These are phyloP conservation scores for Mortierella sp. DNA, from an alignment of 371 early-diverging fungal species.

Conservation along the genomic window DNA sequence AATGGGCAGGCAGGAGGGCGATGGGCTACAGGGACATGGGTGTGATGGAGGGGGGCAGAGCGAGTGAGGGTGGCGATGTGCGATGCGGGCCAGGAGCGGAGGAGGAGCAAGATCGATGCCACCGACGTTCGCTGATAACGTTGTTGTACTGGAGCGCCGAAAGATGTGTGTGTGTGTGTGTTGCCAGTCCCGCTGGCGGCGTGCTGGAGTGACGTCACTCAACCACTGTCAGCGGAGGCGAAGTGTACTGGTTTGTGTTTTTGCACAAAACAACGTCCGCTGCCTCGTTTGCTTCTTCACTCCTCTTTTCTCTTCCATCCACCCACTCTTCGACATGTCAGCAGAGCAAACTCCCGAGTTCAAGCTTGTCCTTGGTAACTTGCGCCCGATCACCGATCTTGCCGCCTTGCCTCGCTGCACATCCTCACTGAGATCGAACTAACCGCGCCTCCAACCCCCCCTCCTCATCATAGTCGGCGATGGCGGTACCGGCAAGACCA, in stretches of 20 bases:
- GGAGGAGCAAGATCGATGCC: no score
- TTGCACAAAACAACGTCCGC: not conserved
- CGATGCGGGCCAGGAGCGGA: no score
- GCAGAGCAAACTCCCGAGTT: conserved; percentile 19
- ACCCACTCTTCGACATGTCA: conserved; percentile 21
- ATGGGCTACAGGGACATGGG: no score
- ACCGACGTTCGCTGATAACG: no score
- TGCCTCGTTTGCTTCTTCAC: conserved; percentile 6
- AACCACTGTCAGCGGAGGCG: no score
- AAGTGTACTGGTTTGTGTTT: not conserved
- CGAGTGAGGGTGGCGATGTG: no score
- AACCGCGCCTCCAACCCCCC: not conserved
- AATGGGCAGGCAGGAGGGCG: no score
- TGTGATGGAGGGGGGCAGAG: no score
- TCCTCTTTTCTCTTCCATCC: conserved; percentile 7
- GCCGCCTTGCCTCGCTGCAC: not conserved
- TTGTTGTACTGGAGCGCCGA: no score
- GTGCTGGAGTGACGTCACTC: no score
- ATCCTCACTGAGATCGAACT: conserved; percentile 17
- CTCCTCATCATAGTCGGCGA: conserved; percentile 86
- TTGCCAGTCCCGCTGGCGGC: no score
- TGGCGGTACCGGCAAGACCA: conserved; percentile 99
- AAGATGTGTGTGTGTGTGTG: no score
- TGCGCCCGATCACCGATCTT: not conserved
- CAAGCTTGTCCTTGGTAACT: conserved; percentile 51